Evolutionary conservation across 768 basidiomycete species (phyloP).

Genomic region (Kwoniella newhampshirensis): DNA sequence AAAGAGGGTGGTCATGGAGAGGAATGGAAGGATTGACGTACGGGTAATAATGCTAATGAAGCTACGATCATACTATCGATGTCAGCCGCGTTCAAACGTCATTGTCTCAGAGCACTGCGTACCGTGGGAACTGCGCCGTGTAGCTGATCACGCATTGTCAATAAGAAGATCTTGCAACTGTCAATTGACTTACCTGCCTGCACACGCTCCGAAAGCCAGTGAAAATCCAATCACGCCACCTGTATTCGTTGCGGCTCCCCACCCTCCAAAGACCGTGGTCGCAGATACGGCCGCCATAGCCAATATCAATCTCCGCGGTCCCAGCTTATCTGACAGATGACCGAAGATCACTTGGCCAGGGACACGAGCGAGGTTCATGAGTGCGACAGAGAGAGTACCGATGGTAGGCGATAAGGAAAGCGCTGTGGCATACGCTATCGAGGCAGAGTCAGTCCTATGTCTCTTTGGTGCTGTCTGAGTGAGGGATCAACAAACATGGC

Average conservation of each 20-base stretch:
- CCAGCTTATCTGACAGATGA: slow-evolving; percentile 26
- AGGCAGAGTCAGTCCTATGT: neutral
- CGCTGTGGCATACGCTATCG: slow-evolving; percentile 28
- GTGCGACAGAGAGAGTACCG: slow-evolving; percentile 28
- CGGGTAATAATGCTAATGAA: slow-evolving; percentile 30
- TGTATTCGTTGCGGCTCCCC: slow-evolving; percentile 29
- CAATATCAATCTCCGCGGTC: slow-evolving; percentile 21
- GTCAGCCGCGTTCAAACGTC: slow-evolving; percentile 5
- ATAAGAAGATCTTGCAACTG: too few species aligned
- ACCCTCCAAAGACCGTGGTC: slow-evolving; percentile 25
- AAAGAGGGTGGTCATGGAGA: neutral
- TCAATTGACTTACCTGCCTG: slow-evolving; percentile 23
- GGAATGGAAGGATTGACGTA: slow-evolving; percentile 10
- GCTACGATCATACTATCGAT: neutral
- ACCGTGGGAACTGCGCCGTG: slow-evolving; percentile 29
- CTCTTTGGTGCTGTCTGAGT: neutral
- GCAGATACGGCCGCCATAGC: slow-evolving; percentile 20
- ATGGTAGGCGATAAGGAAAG: slow-evolving; percentile 21
- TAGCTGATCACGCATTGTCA: slow-evolving; percentile 15
- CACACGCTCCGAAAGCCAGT: slow-evolving; percentile 27
- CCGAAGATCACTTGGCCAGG: slow-evolving; percentile 34
- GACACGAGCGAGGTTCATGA: slow-evolving; percentile 34
- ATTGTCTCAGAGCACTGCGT: neutral
- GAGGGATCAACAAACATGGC: slow-evolving; percentile 19
- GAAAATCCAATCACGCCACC: slow-evolving; percentile 28